Percentiles rank a stretch among this genome's conserved stretches.
Conservation (phyloP, 768 basidiomycete species). For the Xanthoconium stramineum region DNA sequence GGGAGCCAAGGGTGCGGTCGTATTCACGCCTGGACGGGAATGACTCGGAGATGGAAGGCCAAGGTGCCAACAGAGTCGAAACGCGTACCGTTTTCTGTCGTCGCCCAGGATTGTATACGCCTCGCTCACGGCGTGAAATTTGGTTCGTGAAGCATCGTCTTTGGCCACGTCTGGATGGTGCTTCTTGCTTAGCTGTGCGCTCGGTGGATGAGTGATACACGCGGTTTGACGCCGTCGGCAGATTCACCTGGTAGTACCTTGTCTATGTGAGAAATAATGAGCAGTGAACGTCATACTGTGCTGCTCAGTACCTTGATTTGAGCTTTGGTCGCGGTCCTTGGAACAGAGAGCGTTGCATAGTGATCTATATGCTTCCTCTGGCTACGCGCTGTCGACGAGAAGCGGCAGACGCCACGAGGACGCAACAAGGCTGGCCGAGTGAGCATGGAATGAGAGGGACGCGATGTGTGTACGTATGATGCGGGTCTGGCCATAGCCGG, state of each 20-base stretch:
- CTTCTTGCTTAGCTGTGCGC: conserved; percentile 43
- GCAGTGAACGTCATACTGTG: background rate
- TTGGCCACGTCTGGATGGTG: conserved; percentile 45
- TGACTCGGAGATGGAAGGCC: too few species aligned
- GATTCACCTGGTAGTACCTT: conserved; percentile 30
- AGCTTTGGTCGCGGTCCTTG: conserved; percentile 29
- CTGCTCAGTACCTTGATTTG: conserved; percentile 29
- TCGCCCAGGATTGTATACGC: conserved; percentile 46
- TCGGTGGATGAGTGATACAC: background rate
- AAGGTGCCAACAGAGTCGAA: background rate
- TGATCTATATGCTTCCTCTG: conserved; percentile 22
- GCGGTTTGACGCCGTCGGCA: background rate
- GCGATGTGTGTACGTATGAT: background rate
- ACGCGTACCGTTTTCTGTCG: conserved; percentile 41
- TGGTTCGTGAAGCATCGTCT: conserved; percentile 37
- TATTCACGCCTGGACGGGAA: conserved; percentile 29
- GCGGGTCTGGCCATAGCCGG: too few species aligned
- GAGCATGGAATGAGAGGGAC: background rate
- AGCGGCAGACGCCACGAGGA: conserved; percentile 2
- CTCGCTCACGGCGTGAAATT: conserved; percentile 45
- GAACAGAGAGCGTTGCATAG: conserved; percentile 27
- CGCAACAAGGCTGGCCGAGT: background rate
- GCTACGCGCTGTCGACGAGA: conserved; percentile 19
- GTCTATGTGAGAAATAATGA: conserved; percentile 16
- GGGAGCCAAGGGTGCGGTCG: conserved; percentile 21